phyloP scores from a whole-genome alignment of 2,329 filamentous ascomycete genomes.

The Annulohypoxylon truncatum region DNA sequence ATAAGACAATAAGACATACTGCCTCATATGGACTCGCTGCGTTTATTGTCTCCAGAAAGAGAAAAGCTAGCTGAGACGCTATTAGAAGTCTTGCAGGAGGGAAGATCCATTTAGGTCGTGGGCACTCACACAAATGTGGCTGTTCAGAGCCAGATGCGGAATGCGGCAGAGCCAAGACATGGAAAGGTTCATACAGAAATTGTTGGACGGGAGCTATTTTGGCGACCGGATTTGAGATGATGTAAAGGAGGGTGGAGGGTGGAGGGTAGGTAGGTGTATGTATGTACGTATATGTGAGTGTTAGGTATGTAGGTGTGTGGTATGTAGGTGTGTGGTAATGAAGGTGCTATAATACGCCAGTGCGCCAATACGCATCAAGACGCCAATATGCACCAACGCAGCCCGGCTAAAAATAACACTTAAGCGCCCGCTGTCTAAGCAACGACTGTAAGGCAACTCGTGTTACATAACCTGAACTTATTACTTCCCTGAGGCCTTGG shows the following conservation, averaged over 20 bases:
- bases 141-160: conserved; percentile 28
- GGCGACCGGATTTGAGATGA: conserved; percentile 4
- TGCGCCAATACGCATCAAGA: neutral
- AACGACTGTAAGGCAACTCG: conserved; percentile 2
- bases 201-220: conserved; percentile 25
- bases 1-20: conserved; percentile 30
- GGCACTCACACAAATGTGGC: conserved; percentile 32
- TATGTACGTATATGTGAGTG: neutral
- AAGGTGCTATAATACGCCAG: conserved; percentile 2
- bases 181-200: neutral
- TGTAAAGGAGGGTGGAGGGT: conserved; percentile 29
- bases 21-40: conserved; percentile 12
- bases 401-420: conserved; percentile 34
- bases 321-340: conserved; percentile 11
- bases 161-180: conserved; percentile 19
- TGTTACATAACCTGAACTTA: conserved; percentile 12
- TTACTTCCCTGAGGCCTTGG: neutral
- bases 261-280: neutral
- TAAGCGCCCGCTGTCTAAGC: conserved; percentile 28
- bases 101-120: conserved; percentile 25
- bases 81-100: conserved; percentile 25
- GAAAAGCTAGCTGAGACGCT: conserved; percentile 18
- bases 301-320: neutral
- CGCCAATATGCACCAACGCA: neutral
- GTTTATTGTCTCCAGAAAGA: conserved; percentile 21